Evolutionary conservation across 208 protist genomes (phyloP).

Genomic region (Leishmania aethiopica): DNA sequence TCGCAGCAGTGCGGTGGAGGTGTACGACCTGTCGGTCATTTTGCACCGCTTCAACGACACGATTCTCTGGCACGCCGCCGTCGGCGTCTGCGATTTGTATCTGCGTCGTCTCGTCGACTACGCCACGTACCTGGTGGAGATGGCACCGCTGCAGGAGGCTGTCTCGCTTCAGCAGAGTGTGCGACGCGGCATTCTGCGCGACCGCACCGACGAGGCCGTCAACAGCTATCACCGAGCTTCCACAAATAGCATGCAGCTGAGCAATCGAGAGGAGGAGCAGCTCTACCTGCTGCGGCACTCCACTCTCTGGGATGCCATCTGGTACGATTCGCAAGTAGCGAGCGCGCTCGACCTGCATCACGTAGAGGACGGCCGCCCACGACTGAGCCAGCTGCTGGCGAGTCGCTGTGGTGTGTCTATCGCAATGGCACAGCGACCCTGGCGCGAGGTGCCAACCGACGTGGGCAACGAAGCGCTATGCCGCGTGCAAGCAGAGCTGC

Average conservation of each 20-base stretch:
- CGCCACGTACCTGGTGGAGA: conserved; percentile 76
- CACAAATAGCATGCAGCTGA: conserved; percentile 59
- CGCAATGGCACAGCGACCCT: conserved; percentile 70
- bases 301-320: conserved; percentile 85
- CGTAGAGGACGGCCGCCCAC: conserved; percentile 74
- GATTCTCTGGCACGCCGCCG: conserved; percentile 83
- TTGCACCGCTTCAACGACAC: conserved; percentile 66
- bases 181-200: conserved; percentile 44
- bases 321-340: conserved; percentile 74
- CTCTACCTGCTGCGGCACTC: conserved; percentile 80
- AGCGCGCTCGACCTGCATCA: conserved; percentile 78
- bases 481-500: conserved; percentile 68
- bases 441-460: conserved; percentile 73
- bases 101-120: conserved; percentile 80
- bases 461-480: conserved; percentile 47
- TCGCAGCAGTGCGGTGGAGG: conserved; percentile 74
- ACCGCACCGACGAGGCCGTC: conserved; percentile 47
- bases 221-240: conserved; percentile 29
- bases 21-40: conserved; percentile 78
- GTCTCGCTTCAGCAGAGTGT: conserved; percentile 72
- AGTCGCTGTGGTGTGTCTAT: conserved; percentile 80
- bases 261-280: conserved; percentile 80
- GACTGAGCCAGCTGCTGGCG: conserved; percentile 82
- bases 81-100: conserved; percentile 85
- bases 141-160: conserved; percentile 81